phyloP scores from a whole-genome alignment of 495 filamentous ascomycete genomes.

The Annulohypoxylon maeteangense region DNA sequence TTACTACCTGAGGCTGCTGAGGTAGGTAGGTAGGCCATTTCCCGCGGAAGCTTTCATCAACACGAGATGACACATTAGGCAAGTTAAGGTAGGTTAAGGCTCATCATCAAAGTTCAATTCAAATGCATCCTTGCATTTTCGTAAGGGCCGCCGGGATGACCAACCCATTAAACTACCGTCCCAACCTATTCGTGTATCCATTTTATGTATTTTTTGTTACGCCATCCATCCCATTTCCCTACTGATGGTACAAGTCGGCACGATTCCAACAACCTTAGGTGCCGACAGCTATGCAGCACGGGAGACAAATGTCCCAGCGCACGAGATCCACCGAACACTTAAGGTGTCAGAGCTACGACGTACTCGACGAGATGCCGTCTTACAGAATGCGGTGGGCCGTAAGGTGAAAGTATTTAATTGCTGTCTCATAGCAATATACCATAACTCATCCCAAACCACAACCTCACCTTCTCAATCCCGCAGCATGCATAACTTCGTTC shows the following conservation, averaged over 20 bases:
- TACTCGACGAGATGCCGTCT: conserved; percentile 23
- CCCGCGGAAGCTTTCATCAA: too few species aligned
- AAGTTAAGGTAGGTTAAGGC: background rate
- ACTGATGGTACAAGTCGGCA: conserved; percentile 28
- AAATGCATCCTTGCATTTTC: conserved; percentile 22
- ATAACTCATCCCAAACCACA: conserved; percentile 20
- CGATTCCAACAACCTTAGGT: conserved; percentile 7
- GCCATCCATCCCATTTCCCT: background rate
- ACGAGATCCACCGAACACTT: background rate
- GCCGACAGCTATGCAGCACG: conserved; percentile 22
- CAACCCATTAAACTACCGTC: conserved; percentile 11
- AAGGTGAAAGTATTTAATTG: conserved; percentile 31
- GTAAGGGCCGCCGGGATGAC: background rate
- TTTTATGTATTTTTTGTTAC: conserved; percentile 10
- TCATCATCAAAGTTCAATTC: conserved; percentile 15
- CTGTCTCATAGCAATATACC: conserved; percentile 37
- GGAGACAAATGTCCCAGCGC: conserved; percentile 19
- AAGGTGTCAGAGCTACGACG: conserved; percentile 32
- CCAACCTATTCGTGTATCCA: conserved; percentile 32
- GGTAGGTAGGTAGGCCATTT: too few species aligned
- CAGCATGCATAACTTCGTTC: conserved; percentile 27
- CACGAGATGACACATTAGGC: background rate
- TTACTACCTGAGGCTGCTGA: too few species aligned
- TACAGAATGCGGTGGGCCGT: conserved; percentile 10
- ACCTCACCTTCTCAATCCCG: conserved; percentile 1